Conservation (phyloP, 2,329 filamentous ascomycete genomes). For the Epichloe sp. region DNA sequence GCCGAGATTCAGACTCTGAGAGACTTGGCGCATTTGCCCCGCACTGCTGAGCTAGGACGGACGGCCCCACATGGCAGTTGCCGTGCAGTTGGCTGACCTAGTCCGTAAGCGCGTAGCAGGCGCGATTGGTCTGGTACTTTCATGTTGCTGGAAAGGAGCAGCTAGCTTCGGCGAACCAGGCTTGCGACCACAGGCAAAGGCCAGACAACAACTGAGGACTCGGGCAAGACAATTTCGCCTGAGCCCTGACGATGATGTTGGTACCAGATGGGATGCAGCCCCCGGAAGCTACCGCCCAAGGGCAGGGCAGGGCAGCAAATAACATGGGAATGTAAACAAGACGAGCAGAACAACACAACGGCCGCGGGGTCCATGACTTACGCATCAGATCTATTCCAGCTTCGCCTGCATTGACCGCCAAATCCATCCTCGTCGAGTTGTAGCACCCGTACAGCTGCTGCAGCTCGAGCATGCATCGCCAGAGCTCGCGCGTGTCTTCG, state of each 20-base stretch:
- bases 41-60: background rate
- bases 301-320: background rate
- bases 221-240: no score
- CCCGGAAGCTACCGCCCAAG: no score
- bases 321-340: background rate
- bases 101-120: background rate
- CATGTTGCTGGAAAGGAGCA: background rate
- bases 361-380: constrained; percentile 17
- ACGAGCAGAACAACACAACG: background rate
- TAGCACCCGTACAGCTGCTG: constrained; percentile 35
- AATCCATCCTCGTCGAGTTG: constrained; percentile 34
- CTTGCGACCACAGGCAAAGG: background rate
- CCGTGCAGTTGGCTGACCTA: background rate
- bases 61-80: background rate
- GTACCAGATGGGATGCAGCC: background rate
- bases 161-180: background rate
- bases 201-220: background rate
- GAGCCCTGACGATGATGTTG: background rate
- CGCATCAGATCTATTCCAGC: constrained; percentile 29
- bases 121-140: background rate
- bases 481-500: constrained; percentile 29
- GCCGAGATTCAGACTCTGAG: constrained; percentile 3
- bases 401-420: constrained; percentile 29
- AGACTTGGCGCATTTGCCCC: background rate
- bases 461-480: constrained; percentile 35